Evolutionary conservation across 805 yeast genomes (phyloP).

Genomic region (Candida boleticola): DNA sequence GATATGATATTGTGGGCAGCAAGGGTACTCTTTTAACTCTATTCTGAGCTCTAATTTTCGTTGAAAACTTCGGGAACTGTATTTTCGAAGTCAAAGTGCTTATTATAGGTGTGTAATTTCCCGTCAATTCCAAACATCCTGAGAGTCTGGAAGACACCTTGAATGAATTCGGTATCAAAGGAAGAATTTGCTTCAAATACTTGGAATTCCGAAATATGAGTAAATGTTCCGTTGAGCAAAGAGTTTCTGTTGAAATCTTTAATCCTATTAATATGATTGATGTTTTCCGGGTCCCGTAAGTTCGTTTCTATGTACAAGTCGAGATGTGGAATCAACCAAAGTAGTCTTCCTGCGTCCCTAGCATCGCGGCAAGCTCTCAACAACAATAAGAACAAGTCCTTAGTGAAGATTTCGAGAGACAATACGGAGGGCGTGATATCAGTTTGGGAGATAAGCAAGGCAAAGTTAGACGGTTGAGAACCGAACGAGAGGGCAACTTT

Average conservation of each 20-base stretch:
- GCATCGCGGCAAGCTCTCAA: conserved; percentile 22
- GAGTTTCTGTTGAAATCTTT: conserved; percentile 5
- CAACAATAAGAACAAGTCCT: conserved; percentile 19
- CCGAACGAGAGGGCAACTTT: conserved; percentile 5
- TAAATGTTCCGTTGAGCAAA: neutral
- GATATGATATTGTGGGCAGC: no score
- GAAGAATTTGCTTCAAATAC: neutral
- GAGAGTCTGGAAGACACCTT: conserved; percentile 18
- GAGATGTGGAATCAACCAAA: conserved; percentile 36
- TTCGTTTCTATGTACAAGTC: conserved; percentile 18
- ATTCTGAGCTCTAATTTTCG: no score
- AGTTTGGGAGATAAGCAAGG: conserved; percentile 12
- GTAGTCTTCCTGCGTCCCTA: conserved; percentile 29
- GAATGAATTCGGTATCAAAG: conserved; percentile 18
- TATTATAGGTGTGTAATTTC: conserved; percentile 20
- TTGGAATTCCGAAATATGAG: neutral
- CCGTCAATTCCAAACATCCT: conserved; percentile 27
- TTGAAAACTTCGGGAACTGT: conserved; percentile 1
- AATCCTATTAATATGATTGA: conserved; percentile 7
- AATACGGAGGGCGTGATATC: conserved; percentile 12
- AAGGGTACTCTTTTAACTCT: no score
- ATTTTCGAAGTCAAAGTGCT: conserved; percentile 14
- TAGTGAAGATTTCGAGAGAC: conserved; percentile 17
- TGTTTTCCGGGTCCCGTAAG: conserved; percentile 4
- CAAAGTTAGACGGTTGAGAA: conserved; percentile 2